Evolutionary conservation across 139 green algal genomes (phyloP).

Genomic region (Chlorella sp.): DNA sequence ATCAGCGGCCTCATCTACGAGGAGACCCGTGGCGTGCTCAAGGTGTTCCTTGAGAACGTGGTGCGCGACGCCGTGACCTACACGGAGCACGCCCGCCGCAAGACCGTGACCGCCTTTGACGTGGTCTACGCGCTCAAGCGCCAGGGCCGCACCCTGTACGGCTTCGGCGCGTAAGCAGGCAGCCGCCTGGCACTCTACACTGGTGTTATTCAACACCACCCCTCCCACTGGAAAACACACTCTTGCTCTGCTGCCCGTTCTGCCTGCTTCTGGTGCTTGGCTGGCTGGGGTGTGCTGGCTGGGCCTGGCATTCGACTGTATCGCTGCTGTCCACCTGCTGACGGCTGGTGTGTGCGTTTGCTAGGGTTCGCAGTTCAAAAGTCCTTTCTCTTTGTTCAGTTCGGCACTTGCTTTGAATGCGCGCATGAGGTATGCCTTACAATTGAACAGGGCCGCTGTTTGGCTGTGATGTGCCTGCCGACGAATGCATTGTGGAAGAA

Average conservation of each 20-base stretch:
- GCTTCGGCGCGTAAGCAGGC: conserved; percentile 86
- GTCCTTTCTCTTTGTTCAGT: too few relatives aligned
- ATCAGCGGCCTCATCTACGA: conserved; percentile 92
- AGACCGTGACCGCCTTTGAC: conserved; percentile 97
- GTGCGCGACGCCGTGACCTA: conserved; percentile 97
- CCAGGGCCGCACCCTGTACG: conserved; percentile 96
- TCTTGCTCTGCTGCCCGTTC: background rate
- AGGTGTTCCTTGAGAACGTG: conserved; percentile 95
- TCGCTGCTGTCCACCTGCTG: too few relatives aligned
- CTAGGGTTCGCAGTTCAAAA: too few relatives aligned
- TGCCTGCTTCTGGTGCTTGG: background rate
- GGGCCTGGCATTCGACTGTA: background rate
- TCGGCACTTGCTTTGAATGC: too few relatives aligned
- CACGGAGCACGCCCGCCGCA: conserved; percentile 96
- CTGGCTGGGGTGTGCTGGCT: background rate
- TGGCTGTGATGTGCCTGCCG: too few relatives aligned
- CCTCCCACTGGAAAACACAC: background rate
- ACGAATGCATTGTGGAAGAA: too few relatives aligned
- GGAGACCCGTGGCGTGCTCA: conserved; percentile 89
- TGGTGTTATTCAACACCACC: conserved; percentile 15
- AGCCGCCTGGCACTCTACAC: background rate
- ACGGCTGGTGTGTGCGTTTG: too few relatives aligned
- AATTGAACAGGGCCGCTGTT: too few relatives aligned
- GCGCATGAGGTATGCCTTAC: too few relatives aligned
- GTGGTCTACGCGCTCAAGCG: conserved; percentile 97